Conservation (phyloP, 208 protist species). For the Acanthamoeba royreba region DNA sequence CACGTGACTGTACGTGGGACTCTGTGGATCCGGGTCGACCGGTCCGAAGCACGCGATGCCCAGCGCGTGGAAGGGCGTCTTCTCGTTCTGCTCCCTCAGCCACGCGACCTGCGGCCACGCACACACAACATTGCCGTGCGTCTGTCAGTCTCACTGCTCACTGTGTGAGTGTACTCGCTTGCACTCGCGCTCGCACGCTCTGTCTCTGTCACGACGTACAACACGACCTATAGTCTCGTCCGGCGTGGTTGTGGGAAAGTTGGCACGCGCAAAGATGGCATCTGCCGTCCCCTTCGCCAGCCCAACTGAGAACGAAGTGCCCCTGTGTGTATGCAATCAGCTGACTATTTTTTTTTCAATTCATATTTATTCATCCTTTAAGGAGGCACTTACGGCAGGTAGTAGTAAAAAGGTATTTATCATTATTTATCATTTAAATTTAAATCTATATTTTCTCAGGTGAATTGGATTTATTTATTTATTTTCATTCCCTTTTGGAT, state of each 20-base stretch:
- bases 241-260: background rate
- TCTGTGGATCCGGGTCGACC: constrained; percentile 60
- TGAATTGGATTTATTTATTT: too few relatives aligned
- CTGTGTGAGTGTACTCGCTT: too few relatives aligned
- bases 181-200: too few relatives aligned
- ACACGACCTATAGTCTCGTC: background rate
- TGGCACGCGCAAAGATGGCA: background rate
- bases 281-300: background rate
- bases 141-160: too few relatives aligned
- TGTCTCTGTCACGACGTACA: background rate
- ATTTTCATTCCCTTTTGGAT: too few relatives aligned
- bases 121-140: background rate
- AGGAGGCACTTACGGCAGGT: too few relatives aligned
- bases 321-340: background rate
- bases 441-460: background rate
- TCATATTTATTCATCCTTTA: too few relatives aligned
- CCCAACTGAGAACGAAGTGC: background rate
- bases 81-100: background rate
- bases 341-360: too few relatives aligned
- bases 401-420: background rate
- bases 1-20: background rate
- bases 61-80: constrained; percentile 55
- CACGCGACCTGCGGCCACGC: background rate
- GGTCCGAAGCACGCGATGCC: constrained; percentile 80
- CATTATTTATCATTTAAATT: background rate